phyloP scores from a whole-genome alignment of 2,329 filamentous ascomycete species.

The Ceratocystis variospora region DNA sequence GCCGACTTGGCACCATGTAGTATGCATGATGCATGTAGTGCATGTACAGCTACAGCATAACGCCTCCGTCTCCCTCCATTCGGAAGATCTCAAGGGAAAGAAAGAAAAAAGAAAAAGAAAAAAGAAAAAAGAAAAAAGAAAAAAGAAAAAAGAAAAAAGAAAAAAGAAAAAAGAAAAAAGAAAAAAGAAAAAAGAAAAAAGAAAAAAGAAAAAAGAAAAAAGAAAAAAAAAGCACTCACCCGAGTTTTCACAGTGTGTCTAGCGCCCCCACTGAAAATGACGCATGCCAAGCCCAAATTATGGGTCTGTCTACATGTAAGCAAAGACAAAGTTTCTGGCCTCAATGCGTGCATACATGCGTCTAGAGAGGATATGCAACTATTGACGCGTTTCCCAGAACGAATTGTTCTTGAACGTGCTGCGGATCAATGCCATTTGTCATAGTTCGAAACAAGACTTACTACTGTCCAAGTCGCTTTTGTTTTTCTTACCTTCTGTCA shows the following conservation, averaged over 20 bases:
- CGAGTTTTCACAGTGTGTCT: not conserved
- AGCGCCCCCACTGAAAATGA: not conserved
- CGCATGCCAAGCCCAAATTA: not conserved
- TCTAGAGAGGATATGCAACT: not conserved
- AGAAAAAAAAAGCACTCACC: not conserved
- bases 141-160: not conserved
- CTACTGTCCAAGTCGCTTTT: not conserved
- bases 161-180: not conserved
- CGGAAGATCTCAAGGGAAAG: not conserved
- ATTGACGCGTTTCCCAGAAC: not conserved
- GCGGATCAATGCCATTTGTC: no score
- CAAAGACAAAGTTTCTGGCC: not conserved
- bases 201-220: not conserved
- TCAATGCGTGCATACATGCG: not conserved
- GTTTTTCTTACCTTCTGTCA: not conserved
- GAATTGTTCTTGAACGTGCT: not conserved
- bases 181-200: not conserved
- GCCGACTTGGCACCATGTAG: no score
- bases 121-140: not conserved
- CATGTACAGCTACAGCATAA: no score
- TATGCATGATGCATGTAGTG: no score
- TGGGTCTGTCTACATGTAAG: not conserved
- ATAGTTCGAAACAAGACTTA: not conserved
- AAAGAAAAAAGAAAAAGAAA: not conserved
- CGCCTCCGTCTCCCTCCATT: no score